These are phyloP conservation scores for Chlorella sorokiniana DNA, from an alignment of 139 green algal genomes.

Conservation along the genomic window DNA sequence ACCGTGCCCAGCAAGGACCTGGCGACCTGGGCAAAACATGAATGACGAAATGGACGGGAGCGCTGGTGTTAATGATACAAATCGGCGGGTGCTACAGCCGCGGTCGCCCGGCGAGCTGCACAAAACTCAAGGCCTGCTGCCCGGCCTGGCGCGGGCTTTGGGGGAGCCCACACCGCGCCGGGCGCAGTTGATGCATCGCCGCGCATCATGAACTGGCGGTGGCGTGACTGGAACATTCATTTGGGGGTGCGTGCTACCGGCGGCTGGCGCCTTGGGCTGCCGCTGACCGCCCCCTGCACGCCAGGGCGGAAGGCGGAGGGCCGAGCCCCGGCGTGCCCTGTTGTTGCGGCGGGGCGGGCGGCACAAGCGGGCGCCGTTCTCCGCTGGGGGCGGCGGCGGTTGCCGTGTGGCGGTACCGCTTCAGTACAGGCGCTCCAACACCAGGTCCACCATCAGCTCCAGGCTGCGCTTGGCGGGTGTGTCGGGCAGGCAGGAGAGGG, in stretches of 20 bases:
- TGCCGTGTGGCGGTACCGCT: neutral
- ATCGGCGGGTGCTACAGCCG: neutral
- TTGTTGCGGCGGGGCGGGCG: no score
- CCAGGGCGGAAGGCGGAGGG: no score
- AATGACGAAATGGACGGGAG: neutral
- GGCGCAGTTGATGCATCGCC: neutral
- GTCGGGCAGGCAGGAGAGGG: conserved; percentile 75
- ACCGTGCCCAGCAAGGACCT: neutral
- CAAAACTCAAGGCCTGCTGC: neutral
- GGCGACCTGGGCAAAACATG: neutral
- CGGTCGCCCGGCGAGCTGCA: neutral
- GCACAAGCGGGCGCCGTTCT: no score
- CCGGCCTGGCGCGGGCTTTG: neutral
- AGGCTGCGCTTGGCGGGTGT: conserved; percentile 80
- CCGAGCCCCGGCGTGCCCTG: no score
- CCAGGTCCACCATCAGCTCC: conserved; percentile 93
- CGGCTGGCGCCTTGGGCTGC: no score
- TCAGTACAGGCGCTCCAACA: conserved; percentile 93
- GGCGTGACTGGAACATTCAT: neutral
- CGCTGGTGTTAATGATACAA: neutral
- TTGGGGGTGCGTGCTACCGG: no score
- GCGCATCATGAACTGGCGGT: neutral
- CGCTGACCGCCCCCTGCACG: no score
- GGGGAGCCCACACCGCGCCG: neutral
- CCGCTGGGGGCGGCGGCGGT: neutral